Evolutionary conservation across 139 green algal genomes (phyloP), one percentile per base, ranked within the genome.

Genomic region (Tetraselmis chui): DNA sequence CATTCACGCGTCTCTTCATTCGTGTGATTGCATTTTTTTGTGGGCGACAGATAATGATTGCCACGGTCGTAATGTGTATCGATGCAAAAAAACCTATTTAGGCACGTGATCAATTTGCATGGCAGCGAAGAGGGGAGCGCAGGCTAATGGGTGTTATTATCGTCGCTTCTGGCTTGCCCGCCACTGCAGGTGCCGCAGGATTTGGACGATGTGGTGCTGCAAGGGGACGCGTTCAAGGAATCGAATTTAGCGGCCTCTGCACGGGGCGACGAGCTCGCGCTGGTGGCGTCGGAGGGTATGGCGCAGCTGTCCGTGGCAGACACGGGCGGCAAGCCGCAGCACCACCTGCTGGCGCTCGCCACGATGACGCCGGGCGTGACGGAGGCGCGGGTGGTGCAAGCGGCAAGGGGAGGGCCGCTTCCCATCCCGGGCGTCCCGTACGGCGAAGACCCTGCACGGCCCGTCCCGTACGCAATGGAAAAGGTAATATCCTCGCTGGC

Each of bases 401-500:
- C 45, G 45, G 45, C 45, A 5, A 67, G 45, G 45, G 45, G 45
- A 18, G 45, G 45, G 18, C 11, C 45, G 45, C 45, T 67, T 5
- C 45, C 45, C 11, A 67, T 67, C 18, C 45, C 45, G 45, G 45
- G 45, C 45, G 45, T 67, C 11, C 45, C 45, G 45, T 67, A 67
- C 45, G 45, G 45, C 11, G 45, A 67, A 67, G 18, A 67, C 18
- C 45, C 45, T 18, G 45, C 5, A 5, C 5, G 18, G 18, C 45
- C 45, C 45, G 45, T 67, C 18, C 45, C 45, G 45, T 67, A 67
- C 18, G 45, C 45, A 5, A 67, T 67, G 45, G 11, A 67, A 18
- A 67, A 67, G 45, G 45, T 67, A 67, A 67, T 67, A 67, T 67
- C 45, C 45, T 67, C 45, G n/a, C n/a, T n/a, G n/a, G n/a, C n/a